Conservation (phyloP, 768 basidiomycete species). For the Suillus ampliporus region DNA sequence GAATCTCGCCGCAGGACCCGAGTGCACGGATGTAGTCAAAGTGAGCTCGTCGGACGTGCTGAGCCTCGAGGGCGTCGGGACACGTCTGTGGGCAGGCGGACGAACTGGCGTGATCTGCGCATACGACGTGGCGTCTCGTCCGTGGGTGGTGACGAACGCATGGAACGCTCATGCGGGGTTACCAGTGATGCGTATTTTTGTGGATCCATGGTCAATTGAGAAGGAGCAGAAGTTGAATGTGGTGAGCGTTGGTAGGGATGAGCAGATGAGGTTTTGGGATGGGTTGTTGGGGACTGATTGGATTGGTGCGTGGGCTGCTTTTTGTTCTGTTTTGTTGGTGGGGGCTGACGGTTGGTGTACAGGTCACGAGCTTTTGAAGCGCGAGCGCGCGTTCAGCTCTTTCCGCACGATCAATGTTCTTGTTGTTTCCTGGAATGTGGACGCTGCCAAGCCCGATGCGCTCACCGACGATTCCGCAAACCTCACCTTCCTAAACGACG, state of each 20-base stretch:
- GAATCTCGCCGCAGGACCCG: slow-evolving; percentile 59
- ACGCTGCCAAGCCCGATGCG: slow-evolving; percentile 82
- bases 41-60: slow-evolving; percentile 83
- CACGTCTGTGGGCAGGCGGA: slow-evolving; percentile 86
- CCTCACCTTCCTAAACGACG: slow-evolving; percentile 78
- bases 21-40: slow-evolving; percentile 78
- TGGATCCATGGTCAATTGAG: slow-evolving; percentile 79
- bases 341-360: slow-evolving; percentile 12
- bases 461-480: slow-evolving; percentile 73
- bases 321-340: neutral
- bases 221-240: slow-evolving; percentile 72
- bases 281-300: slow-evolving; percentile 84
- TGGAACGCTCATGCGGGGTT: slow-evolving; percentile 82
- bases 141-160: slow-evolving; percentile 87
- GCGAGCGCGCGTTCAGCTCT: slow-evolving; percentile 76
- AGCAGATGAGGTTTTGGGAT: slow-evolving; percentile 83
- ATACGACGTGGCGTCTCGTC: slow-evolving; percentile 73
- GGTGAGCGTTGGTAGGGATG: slow-evolving; percentile 77
- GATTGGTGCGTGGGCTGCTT: slow-evolving; percentile 66
- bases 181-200: slow-evolving; percentile 66
- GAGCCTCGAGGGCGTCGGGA: slow-evolving; percentile 82
- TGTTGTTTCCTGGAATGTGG: slow-evolving; percentile 92
- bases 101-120: slow-evolving; percentile 82
- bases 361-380: slow-evolving; percentile 81
- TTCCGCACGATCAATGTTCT: slow-evolving; percentile 82